A percentile compares a stretch with the other conserved stretches of the same genome.
Evolutionary conservation across 768 basidiomycete species (phyloP).

Genomic region (Kwoniella bestiolae): DNA sequence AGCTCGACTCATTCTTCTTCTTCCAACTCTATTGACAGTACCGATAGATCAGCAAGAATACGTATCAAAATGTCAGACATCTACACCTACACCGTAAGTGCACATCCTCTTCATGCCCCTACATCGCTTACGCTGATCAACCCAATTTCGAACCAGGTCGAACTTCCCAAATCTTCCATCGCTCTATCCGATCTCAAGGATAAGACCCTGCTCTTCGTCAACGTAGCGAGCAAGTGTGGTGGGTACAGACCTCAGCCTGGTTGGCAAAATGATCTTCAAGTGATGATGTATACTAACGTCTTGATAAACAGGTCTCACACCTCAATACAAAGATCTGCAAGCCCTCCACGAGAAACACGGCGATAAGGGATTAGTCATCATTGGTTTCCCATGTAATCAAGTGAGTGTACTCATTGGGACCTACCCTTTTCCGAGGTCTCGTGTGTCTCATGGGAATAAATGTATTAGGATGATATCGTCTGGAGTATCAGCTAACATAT

Average conservation of each 20-base stretch:
- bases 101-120: neutral
- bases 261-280: neutral
- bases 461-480: neutral
- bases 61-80: slow-evolving; percentile 45
- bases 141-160: slow-evolving; percentile 36
- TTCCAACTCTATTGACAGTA: no score
- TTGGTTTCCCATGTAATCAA: slow-evolving; percentile 58
- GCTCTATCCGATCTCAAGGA: slow-evolving; percentile 48
- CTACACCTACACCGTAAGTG: slow-evolving; percentile 48
- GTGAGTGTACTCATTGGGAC: slow-evolving; percentile 24
- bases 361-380: slow-evolving; percentile 50
- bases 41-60: neutral
- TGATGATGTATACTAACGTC: slow-evolving; percentile 4
- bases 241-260: slow-evolving; percentile 16
- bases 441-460: neutral
- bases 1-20: no score
- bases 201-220: slow-evolving; percentile 56
- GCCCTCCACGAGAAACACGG: slow-evolving; percentile 54
- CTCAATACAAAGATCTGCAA: slow-evolving; percentile 57
- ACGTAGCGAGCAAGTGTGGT: slow-evolving; percentile 57
- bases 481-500: no score
- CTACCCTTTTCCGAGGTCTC: neutral
- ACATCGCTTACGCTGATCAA: neutral
- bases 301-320: slow-evolving; percentile 46
- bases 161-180: slow-evolving; percentile 43